These are phyloP conservation scores for Yueomyces sinensis DNA, from an alignment of 805 yeast genomes.

Conservation along the genomic window DNA sequence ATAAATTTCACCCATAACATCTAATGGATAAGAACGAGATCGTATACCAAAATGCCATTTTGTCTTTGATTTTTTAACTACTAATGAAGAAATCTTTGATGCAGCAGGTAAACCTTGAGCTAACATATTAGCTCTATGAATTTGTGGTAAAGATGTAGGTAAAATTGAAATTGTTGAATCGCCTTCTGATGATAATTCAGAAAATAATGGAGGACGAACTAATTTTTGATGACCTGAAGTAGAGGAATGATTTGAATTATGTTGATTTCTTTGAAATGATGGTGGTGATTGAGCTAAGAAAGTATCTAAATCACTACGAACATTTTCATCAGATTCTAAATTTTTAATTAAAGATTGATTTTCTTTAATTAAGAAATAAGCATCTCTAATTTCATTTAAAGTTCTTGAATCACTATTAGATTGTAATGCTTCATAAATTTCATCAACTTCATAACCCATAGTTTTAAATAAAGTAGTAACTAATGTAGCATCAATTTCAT, in stretches of 20 bases:
- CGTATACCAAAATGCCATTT: slow-evolving; percentile 99
- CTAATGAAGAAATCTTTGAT: slow-evolving; percentile 36
- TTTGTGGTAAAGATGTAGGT: slow-evolving; percentile 89
- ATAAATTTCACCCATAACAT: slow-evolving; percentile 97
- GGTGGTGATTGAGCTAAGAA: slow-evolving; percentile 54
- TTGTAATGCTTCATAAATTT: slow-evolving; percentile 60
- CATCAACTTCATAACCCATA: slow-evolving; percentile 83
- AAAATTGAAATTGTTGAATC: slow-evolving; percentile 79
- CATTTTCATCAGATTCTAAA: slow-evolving; percentile 33
- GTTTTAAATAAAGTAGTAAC: slow-evolving; percentile 63
- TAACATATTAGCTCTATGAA: slow-evolving; percentile 87
- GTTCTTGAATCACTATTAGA: slow-evolving; percentile 31
- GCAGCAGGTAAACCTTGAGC: slow-evolving; percentile 39
- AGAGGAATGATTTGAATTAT: neutral
- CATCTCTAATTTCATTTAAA: slow-evolving; percentile 71
- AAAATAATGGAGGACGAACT: slow-evolving; percentile 13
- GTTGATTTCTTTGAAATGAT: slow-evolving; percentile 22
- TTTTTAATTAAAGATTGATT: slow-evolving; percentile 60
- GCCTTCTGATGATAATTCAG: slow-evolving; percentile 20
- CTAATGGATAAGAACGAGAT: slow-evolving; percentile 90
- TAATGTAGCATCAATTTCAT: slow-evolving; percentile 59
- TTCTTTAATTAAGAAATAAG: slow-evolving; percentile 72
- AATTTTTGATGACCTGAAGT: neutral
- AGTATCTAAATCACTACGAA: slow-evolving; percentile 38
- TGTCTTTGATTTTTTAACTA: slow-evolving; percentile 76